A percentile compares a stretch with the other conserved stretches of the same genome.
Evolutionary conservation across 768 basidiomycete species (phyloP).

Genomic region (Boletus subparvulus): DNA sequence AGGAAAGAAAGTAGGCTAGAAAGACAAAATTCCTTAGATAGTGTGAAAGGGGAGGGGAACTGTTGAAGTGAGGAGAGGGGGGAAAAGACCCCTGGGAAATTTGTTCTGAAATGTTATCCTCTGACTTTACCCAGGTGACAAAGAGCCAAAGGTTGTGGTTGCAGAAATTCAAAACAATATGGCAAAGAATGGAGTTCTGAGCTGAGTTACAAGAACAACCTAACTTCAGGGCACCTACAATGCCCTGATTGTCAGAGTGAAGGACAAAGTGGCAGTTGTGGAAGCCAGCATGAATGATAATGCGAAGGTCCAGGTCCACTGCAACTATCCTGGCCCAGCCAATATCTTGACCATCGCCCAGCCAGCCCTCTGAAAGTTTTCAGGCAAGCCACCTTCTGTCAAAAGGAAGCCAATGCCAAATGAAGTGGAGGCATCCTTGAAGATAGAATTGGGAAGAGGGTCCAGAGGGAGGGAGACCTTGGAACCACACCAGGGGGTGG

Average conservation of each 20-base stretch:
- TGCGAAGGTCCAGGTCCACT: neutral
- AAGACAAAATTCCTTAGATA: too few species aligned
- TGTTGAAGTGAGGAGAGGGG: too few species aligned
- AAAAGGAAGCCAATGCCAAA: slow-evolving; percentile 32
- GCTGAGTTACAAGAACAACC: neutral
- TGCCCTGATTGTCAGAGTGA: slow-evolving; percentile 43
- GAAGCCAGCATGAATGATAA: slow-evolving; percentile 13
- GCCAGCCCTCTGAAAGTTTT: slow-evolving; percentile 20
- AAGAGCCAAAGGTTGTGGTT: neutral
- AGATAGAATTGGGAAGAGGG: too few species aligned
- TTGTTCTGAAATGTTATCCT: too few species aligned
- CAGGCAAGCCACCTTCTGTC: slow-evolving; percentile 40
- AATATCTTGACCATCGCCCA: neutral
- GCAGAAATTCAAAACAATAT: neutral
- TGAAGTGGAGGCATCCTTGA: neutral
- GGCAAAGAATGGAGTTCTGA: slow-evolving; percentile 1
- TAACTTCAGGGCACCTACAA: slow-evolving; percentile 22
- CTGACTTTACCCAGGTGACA: too few species aligned
- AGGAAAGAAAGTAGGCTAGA: too few species aligned
- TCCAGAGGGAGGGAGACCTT: too few species aligned
- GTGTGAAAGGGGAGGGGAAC: too few species aligned
- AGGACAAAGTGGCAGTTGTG: slow-evolving; percentile 27
- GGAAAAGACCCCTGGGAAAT: too few species aligned
- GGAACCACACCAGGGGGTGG: too few species aligned
- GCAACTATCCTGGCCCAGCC: neutral